Percentiles rank a stretch among this genome's conserved stretches.
phyloP scores from a whole-genome alignment of 371 early-diverging fungal species.

The Mortierella sp. region DNA sequence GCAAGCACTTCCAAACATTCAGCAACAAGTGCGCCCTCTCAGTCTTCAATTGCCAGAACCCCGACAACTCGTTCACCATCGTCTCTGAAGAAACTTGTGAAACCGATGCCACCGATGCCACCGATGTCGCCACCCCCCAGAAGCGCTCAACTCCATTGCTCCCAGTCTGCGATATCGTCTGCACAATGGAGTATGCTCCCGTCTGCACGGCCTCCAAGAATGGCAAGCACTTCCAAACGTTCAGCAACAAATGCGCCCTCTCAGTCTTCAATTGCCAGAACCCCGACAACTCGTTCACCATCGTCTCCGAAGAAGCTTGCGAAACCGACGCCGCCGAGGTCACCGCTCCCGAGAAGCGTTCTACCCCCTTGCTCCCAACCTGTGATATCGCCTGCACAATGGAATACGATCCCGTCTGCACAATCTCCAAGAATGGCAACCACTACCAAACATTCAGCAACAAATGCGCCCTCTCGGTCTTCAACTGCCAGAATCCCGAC shows the following conservation, averaged over 20 bases:
- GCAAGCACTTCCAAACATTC: neutral
- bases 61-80: neutral
- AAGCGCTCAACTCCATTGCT: neutral
- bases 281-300: neutral
- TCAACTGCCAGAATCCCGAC: constrained; percentile 16
- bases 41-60: constrained; percentile 11
- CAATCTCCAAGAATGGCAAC: neutral
- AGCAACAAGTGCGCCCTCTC: constrained; percentile 7
- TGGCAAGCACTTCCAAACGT: neutral
- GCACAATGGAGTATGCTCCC: neutral
- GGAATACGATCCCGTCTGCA: neutral
- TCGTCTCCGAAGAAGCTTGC: neutral
- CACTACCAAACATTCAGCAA: neutral
- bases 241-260: constrained; percentile 5
- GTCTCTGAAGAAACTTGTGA: neutral
- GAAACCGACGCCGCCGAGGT: neutral
- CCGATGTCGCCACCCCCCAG: neutral
- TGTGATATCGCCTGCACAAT: neutral
- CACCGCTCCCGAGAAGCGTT: neutral
- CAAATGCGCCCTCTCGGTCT: neutral
- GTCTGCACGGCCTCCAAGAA: neutral
- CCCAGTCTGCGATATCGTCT: neutral
- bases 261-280: constrained; percentile 10
- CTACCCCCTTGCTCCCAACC: neutral
- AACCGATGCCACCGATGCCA: neutral